Evolutionary conservation across 140 eudicot genomes (phyloP).

Genomic region (Oenanthe javanica): DNA sequence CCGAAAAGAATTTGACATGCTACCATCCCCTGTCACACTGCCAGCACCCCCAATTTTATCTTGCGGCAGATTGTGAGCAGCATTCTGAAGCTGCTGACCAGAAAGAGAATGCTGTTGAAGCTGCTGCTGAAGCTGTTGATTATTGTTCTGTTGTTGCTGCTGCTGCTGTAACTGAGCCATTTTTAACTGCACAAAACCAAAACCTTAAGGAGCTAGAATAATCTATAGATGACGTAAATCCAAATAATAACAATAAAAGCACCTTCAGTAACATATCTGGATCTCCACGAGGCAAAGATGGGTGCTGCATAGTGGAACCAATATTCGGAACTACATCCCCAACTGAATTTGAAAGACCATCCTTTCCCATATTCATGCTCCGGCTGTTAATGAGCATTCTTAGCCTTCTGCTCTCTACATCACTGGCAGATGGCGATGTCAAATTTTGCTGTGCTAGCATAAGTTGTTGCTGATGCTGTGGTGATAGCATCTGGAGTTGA

Average conservation of each 20-base stretch:
- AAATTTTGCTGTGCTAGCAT: constrained; percentile 81
- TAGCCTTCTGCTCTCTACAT: constrained; percentile 68
- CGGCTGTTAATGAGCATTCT: constrained; percentile 77
- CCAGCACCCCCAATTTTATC: constrained; percentile 76
- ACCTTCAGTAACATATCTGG: constrained; percentile 81
- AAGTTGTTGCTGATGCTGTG: constrained; percentile 94
- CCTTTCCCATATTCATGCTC: constrained; percentile 62
- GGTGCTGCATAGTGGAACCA: constrained; percentile 64
- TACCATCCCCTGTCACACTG: constrained; percentile 75
- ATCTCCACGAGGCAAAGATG: constrained; percentile 76
- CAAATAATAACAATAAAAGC: background rate
- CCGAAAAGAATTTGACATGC: constrained; percentile 86
- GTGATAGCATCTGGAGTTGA: constrained; percentile 85
- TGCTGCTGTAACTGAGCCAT: constrained; percentile 71
- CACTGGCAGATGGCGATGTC: constrained; percentile 79
- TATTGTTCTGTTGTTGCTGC: constrained; percentile 52
- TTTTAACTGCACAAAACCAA: constrained; percentile 40
- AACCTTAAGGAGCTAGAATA: background rate
- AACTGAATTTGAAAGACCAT: constrained; percentile 55
- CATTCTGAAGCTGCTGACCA: constrained; percentile 66
- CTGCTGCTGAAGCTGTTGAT: constrained; percentile 48
- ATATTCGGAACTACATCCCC: constrained; percentile 70
- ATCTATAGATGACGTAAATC: background rate
- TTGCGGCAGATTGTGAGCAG: constrained; percentile 65
- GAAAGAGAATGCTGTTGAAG: constrained; percentile 75